Evolutionary conservation across 345 rosid genomes (phyloP).

Genomic region (Mallotus nudiflorus): DNA sequence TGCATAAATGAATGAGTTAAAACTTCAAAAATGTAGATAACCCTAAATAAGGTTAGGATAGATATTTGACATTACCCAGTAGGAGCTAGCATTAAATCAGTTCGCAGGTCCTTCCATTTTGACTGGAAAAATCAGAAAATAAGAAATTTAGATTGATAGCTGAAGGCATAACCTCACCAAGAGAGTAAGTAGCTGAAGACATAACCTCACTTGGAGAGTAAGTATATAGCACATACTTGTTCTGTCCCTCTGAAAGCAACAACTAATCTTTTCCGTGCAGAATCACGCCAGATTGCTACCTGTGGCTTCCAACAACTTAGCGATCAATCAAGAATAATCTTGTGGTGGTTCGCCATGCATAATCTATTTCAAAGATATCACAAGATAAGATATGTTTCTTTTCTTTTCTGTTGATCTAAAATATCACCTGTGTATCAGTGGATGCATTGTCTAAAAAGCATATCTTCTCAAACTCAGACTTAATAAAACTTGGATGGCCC

Average conservation of each 20-base stretch:
- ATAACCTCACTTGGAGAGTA: slow-evolving; percentile 12
- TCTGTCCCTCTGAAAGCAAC: slow-evolving; percentile 97
- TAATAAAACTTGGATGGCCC: slow-evolving; percentile 94
- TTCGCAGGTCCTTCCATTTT: slow-evolving; percentile 90
- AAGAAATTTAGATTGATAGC: slow-evolving; percentile 21
- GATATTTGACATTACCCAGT: slow-evolving; percentile 60
- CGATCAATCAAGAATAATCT: slow-evolving; percentile 20
- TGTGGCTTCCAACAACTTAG: slow-evolving; percentile 37
- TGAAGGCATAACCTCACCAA: slow-evolving; percentile 7
- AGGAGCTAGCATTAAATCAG: slow-evolving; percentile 89
- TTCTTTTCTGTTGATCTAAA: slow-evolving; percentile 18
- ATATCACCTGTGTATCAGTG: slow-evolving; percentile 83
- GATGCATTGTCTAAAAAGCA: slow-evolving; percentile 81
- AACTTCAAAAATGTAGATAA: too few species aligned
- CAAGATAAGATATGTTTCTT: neutral
- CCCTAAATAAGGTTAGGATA: neutral
- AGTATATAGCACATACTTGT: slow-evolving; percentile 56
- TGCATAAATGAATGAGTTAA: slow-evolving; percentile 4
- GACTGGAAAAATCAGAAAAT: slow-evolving; percentile 46
- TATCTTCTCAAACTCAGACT: slow-evolving; percentile 93
- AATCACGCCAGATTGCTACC: slow-evolving; percentile 98
- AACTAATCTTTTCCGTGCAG: slow-evolving; percentile 68
- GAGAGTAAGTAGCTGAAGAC: slow-evolving; percentile 19
- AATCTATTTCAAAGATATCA: slow-evolving; percentile 12
- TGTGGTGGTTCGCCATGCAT: neutral